Base-by-base conservation (phyloP, 371 early-diverging fungal genomes). In the Parasitella parasitica region DNA sequence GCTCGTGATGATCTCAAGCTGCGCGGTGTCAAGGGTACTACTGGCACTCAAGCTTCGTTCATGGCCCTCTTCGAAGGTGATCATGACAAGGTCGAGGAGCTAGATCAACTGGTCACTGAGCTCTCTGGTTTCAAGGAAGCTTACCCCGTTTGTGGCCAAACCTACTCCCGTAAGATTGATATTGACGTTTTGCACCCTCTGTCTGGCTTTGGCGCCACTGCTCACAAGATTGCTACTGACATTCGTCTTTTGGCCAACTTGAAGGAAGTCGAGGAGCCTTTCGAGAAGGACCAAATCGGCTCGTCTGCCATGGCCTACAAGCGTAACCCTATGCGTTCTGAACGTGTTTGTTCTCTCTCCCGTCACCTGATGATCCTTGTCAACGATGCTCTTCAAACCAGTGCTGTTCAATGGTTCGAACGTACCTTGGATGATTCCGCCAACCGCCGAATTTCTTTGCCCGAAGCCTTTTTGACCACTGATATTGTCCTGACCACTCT, bases 221-320 rank as follows among this genome's bases (percentile, higher is more conserved):
- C 96, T 37, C 97, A 98, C 83, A 95, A 96, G 82, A 93, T 97
- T 64, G 97, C 97, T 15, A 95, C 97, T 32, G 99, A 98, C 72
- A 90, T 98, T 63, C 90, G 99, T 54, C 84, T 98, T 39, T 85
- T 98, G 69, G 97, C 96, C 32, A 91, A 95, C 72, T 77, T 97
- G 68, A 98, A 98, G 87, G 98, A 98, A 73, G 86, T 98, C 49
- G 98, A 97, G 79, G 99, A 98, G 74, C 99, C 97, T 22, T 97
- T 98, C 63, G 97, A 97, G 78, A 94, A 93, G 84, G 96, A 97
- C 76, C 99, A 98, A 81, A 97, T 98, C 59, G 98, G 98, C 12
- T 91, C 92, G 36, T 95, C 96, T 34, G 99, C 99, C 54, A 97
- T 98, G 99, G 98, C 99, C 57, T 98, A 98, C 84, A 98, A 98